phyloP scores from a whole-genome alignment of 768 basidiomycete genomes.

The Exidia glandulosa region DNA sequence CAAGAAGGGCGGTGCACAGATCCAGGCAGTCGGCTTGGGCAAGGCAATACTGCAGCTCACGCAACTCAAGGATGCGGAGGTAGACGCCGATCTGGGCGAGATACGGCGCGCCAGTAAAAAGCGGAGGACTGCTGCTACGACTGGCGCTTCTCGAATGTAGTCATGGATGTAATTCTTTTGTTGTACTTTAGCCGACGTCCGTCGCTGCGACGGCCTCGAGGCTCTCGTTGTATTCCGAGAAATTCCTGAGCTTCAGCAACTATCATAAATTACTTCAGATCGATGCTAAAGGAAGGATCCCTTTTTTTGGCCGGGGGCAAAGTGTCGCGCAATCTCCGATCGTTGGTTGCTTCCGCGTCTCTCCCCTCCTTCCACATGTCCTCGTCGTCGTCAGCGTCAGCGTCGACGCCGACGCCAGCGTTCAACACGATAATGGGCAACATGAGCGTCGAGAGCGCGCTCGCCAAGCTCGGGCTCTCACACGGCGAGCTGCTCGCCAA shows the following conservation, averaged over 20 bases:
- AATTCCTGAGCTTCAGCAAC: neutral
- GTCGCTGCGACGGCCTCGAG: too few relatives aligned
- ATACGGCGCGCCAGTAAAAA: slow-evolving; percentile 64
- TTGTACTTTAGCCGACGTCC: too few relatives aligned
- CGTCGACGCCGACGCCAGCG: neutral
- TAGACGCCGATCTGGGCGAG: slow-evolving; percentile 67
- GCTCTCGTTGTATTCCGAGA: neutral
- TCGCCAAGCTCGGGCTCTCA: neutral
- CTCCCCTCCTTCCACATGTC: neutral
- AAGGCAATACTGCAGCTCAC: slow-evolving; percentile 55
- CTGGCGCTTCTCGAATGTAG: neutral
- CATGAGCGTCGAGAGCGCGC: neutral
- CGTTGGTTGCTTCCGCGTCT: neutral
- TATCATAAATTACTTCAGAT: neutral
- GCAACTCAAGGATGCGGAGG: slow-evolving; percentile 52
- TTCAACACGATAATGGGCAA: neutral
- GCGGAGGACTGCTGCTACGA: slow-evolving; percentile 28
- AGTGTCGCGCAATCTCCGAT: neutral
- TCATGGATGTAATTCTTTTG: neutral
- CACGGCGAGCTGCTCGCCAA: neutral
- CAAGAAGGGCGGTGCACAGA: slow-evolving; percentile 25
- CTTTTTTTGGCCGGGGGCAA: neutral
- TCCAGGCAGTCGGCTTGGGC: slow-evolving; percentile 45
- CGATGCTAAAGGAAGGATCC: neutral
- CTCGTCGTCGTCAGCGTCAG: too few relatives aligned